These are phyloP conservation scores for Cyberlindnera maclurae DNA, from an alignment of 805 yeast species.

Conservation along the genomic window DNA sequence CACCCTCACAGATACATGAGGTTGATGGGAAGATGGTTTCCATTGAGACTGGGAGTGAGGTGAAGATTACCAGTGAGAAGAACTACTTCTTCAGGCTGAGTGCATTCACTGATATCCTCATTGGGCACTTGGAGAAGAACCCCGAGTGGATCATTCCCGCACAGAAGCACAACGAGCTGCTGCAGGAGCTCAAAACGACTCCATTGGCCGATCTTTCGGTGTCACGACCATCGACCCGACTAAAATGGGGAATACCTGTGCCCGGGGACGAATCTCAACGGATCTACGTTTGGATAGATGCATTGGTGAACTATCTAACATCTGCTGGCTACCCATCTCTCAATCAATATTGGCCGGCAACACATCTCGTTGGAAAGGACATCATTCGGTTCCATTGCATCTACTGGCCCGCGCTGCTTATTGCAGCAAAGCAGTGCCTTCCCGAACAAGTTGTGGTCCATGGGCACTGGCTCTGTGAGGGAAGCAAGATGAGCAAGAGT, in stretches of 20 bases:
- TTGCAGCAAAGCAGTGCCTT: slow-evolving; percentile 69
- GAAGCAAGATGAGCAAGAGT: slow-evolving; percentile 90
- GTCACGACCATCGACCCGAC: slow-evolving; percentile 72
- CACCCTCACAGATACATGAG: slow-evolving; percentile 62
- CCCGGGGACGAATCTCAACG: slow-evolving; percentile 74
- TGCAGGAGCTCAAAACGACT: slow-evolving; percentile 46
- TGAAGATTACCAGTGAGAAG: slow-evolving; percentile 65
- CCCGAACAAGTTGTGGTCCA: slow-evolving; percentile 82
- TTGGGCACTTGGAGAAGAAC: slow-evolving; percentile 40
- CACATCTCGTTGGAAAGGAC: slow-evolving; percentile 89
- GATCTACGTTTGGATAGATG: slow-evolving; percentile 96
- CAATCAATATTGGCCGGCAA: slow-evolving; percentile 24
- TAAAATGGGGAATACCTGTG: slow-evolving; percentile 86
- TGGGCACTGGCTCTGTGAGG: slow-evolving; percentile 89
- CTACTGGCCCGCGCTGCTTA: slow-evolving; percentile 87
- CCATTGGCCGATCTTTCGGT: slow-evolving; percentile 68
- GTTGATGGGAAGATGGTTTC: slow-evolving; percentile 34
- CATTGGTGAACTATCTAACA: slow-evolving; percentile 78
- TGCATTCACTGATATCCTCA: slow-evolving; percentile 45
- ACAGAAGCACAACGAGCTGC: slow-evolving; percentile 44
- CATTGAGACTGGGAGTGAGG: slow-evolving; percentile 71
- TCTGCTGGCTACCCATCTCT: slow-evolving; percentile 51
- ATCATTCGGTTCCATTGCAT: slow-evolving; percentile 82
- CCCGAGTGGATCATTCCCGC: slow-evolving; percentile 63
- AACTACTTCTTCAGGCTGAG: slow-evolving; percentile 83